These are phyloP conservation scores for Trichoderma polysporum DNA, from an alignment of 2,329 filamentous ascomycete genomes.

Conservation along the genomic window DNA sequence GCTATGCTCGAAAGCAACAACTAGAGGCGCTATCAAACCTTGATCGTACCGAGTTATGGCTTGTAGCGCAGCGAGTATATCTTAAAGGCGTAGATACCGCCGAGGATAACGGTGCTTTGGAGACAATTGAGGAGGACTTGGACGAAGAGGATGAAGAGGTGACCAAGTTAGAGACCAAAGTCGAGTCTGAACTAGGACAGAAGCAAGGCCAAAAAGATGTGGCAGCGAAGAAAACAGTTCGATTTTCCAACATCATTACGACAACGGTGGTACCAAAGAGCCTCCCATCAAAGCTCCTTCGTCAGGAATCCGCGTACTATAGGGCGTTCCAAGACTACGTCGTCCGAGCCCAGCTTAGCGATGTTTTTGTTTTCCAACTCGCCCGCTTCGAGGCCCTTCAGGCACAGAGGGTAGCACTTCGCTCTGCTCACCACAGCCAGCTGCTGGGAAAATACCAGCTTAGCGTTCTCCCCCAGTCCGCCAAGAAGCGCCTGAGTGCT, in stretches of 20 bases:
- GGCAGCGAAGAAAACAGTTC: constrained; percentile 69
- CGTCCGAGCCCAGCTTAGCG: constrained; percentile 63
- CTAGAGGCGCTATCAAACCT: constrained; percentile 70
- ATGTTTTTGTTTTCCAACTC: constrained; percentile 82
- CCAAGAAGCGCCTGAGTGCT: constrained; percentile 68
- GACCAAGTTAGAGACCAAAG: constrained; percentile 24
- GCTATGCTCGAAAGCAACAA: constrained; percentile 72
- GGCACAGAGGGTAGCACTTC: constrained; percentile 72
- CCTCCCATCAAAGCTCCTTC: constrained; percentile 52
- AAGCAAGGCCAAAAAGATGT: constrained; percentile 23
- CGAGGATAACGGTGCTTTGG: constrained; percentile 38
- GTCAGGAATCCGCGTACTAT: constrained; percentile 78
- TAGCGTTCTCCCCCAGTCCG: constrained; percentile 64
- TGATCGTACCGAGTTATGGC: constrained; percentile 83
- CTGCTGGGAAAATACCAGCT: constrained; percentile 84
- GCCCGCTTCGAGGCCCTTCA: constrained; percentile 87
- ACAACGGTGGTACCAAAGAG: constrained; percentile 48
- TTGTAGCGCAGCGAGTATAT: constrained; percentile 77
- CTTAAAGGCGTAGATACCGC: constrained; percentile 63
- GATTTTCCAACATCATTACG: constrained; percentile 61
- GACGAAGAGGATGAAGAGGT: constrained; percentile 32
- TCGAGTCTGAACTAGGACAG: constrained; percentile 29
- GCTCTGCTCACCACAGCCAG: constrained; percentile 72
- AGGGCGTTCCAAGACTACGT: constrained; percentile 78
- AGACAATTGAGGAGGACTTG: constrained; percentile 33